Conservation (phyloP, 2,329 filamentous ascomycete species). For the Elsinoe australis region DNA sequence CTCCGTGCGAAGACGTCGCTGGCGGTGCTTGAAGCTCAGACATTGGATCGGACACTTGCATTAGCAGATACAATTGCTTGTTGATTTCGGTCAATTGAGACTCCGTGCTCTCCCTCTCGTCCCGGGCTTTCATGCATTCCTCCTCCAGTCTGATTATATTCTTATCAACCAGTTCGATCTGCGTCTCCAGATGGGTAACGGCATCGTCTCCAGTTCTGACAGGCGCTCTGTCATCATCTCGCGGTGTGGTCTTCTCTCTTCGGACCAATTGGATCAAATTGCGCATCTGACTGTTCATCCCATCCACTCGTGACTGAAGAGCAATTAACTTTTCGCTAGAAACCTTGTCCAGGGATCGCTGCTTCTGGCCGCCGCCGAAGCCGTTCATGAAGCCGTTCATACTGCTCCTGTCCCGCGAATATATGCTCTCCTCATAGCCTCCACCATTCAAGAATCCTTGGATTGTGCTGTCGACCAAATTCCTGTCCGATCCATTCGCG, state of each 20-base stretch:
- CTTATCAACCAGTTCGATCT: conserved; percentile 20
- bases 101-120: conserved; percentile 23
- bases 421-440: conserved; percentile 19
- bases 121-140: conserved; percentile 17
- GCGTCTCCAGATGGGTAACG: conserved; percentile 17
- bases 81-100: conserved; percentile 42
- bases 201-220: conserved; percentile 18
- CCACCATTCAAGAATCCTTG: conserved; percentile 15
- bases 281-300: conserved; percentile 28
- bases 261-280: conserved; percentile 20
- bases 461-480: conserved; percentile 10
- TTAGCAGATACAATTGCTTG: conserved; percentile 48
- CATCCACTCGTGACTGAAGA: conserved; percentile 29
- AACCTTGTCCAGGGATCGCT: conserved; percentile 20
- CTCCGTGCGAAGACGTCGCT: conserved; percentile 46
- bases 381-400: conserved; percentile 2
- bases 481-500: conserved; percentile 1
- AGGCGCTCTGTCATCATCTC: not conserved
- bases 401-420: conserved; percentile 13
- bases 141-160: conserved; percentile 19
- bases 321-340: conserved; percentile 20
- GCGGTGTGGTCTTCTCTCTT: conserved; percentile 10
- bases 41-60: conserved; percentile 37
- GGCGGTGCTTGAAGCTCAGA: conserved; percentile 52
- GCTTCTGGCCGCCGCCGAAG: conserved; percentile 1